Evolutionary conservation across 2,329 filamentous ascomycete genomes (phyloP).

Genomic region (Acrodontium crateriforme): DNA sequence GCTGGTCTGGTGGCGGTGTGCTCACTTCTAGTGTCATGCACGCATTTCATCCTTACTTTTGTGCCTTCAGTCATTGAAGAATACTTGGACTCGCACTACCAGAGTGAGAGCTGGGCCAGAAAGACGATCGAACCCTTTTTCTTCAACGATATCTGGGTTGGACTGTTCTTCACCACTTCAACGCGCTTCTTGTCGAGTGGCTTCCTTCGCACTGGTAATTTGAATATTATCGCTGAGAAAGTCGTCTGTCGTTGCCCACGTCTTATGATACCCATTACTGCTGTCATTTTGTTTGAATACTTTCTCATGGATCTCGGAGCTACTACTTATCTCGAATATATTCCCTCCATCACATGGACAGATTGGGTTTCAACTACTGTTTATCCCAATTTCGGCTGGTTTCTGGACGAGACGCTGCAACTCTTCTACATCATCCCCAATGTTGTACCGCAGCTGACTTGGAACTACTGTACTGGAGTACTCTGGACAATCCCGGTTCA

Average conservation of each 20-base stretch:
- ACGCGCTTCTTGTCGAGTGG: constrained; percentile 30
- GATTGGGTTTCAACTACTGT: constrained; percentile 31
- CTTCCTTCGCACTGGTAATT: constrained; percentile 30
- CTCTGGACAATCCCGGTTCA: constrained; percentile 38
- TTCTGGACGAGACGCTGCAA: constrained; percentile 31
- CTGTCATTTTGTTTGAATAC: constrained; percentile 32
- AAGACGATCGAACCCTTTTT: constrained; percentile 31
- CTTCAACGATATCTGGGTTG: constrained; percentile 34
- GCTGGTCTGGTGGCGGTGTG: constrained; percentile 33
- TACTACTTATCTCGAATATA: constrained; percentile 29
- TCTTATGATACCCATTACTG: constrained; percentile 31
- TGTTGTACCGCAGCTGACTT: constrained; percentile 32
- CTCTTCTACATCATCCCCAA: constrained; percentile 35
- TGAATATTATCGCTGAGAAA: constrained; percentile 30
- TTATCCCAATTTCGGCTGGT: constrained; percentile 28
- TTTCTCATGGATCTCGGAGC: constrained; percentile 33
- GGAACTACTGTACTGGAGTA: constrained; percentile 36
- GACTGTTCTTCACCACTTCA: constrained; percentile 35
- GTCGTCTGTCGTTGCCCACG: constrained; percentile 30
- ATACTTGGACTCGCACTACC: constrained; percentile 23
- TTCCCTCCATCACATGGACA: constrained; percentile 34
- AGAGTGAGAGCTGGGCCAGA: constrained; percentile 29
- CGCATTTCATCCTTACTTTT: constrained; percentile 32
- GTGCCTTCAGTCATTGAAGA: constrained; percentile 27
- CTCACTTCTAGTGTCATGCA: constrained; percentile 32